These are phyloP conservation scores for Zymoseptoria crescenta DNA, from an alignment of 2,329 filamentous ascomycete species.

Conservation along the genomic window DNA sequence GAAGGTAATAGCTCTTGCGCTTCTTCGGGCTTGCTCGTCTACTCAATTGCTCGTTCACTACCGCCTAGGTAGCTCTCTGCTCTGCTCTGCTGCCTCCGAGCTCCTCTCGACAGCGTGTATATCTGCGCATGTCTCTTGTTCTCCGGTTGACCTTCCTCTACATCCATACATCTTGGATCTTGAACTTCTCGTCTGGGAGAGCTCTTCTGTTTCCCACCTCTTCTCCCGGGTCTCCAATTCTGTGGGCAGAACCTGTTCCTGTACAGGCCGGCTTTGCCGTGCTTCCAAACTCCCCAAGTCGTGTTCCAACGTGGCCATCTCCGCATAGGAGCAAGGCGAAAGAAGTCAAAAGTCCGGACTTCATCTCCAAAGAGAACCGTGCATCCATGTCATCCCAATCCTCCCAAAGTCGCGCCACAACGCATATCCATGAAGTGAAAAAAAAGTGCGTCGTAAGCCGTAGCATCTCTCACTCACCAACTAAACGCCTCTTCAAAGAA, in stretches of 20 bases:
- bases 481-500: conserved; percentile 74
- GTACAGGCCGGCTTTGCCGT: too few species aligned
- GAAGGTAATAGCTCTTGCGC: too few species aligned
- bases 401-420: not conserved
- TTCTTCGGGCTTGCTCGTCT: too few species aligned
- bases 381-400: not conserved
- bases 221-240: too few species aligned
- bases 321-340: not conserved
- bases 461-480: conserved; percentile 37
- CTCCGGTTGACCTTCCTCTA: too few species aligned
- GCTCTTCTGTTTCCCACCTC: too few species aligned
- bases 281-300: not conserved
- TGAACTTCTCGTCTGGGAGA: too few species aligned
- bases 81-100: too few species aligned
- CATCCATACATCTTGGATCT: too few species aligned
- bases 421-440: not conserved
- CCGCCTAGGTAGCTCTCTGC: too few species aligned
- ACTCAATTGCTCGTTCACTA: too few species aligned
- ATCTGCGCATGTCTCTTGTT: not conserved
- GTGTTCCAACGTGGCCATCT: not conserved
- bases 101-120: not conserved
- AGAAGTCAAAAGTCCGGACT: not conserved
- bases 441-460: not conserved
- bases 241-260: too few species aligned
- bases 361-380: not conserved